Evolutionary conservation across 2,329 filamentous ascomycete genomes (phyloP).

Genomic region (Lachnellula arida): DNA sequence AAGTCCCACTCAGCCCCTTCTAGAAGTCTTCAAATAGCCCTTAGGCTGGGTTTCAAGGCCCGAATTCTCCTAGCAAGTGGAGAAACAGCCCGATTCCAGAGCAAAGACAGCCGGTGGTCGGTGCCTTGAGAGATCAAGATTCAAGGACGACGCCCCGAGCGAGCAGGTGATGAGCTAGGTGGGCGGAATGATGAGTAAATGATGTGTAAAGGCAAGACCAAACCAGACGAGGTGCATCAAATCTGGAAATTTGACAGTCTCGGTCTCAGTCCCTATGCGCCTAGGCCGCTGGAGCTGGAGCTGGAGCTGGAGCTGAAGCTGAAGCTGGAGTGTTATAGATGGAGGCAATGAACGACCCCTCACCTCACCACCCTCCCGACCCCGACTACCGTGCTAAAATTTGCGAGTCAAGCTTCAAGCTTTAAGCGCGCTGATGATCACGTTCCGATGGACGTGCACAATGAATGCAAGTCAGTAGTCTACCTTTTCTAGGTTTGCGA

Average conservation of each 20-base stretch:
- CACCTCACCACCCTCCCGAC: not conserved
- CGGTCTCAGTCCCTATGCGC: not conserved
- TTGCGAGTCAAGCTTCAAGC: constrained; percentile 10
- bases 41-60: constrained; percentile 2
- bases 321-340: constrained; percentile 17
- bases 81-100: constrained; percentile 11
- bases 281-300: not conserved
- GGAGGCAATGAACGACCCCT: not conserved
- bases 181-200: not conserved
- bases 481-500: not conserved
- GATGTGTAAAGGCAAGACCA: constrained; percentile 12
- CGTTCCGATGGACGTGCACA: constrained; percentile 12
- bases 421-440: constrained; percentile 4
- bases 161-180: too few relatives aligned
- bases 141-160: too few relatives aligned
- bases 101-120: constrained; percentile 14
- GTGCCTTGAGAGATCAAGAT: constrained; percentile 11
- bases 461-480: constrained; percentile 5
- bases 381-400: constrained; percentile 3
- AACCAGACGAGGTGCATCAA: constrained; percentile 12
- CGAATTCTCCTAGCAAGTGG: constrained; percentile 9
- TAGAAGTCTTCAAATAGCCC: constrained; percentile 11
- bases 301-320: constrained; percentile 10
- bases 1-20: constrained; percentile 12
- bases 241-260: not conserved